Evolutionary conservation across 2,329 filamentous ascomycete genomes (phyloP), one percentile per base, ranked within the genome.

Genomic region (Rhynchosporium agropyri): DNA sequence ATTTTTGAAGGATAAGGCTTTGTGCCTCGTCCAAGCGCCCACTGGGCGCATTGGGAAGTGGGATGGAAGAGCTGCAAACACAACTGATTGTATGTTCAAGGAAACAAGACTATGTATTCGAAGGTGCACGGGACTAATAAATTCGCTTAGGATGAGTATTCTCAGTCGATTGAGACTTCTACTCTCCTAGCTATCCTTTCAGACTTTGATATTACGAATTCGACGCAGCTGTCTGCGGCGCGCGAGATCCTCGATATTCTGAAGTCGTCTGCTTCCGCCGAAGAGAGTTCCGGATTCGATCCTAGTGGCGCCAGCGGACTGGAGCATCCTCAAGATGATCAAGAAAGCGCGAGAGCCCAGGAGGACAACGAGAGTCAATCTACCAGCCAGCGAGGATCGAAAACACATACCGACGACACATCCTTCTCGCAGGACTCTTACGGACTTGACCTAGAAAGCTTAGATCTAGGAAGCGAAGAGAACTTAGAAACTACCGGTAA

Each of bases 211-310:
- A 78, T 93, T 20, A 73, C 76, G 2, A 75, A 85, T 28, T 70
- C 81, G 0, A 74, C 77, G 0, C 79, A 87, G 48, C 78, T 87
- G 38, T 72, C 81, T 2, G 77, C 79, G 9, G 85, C 88, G 2
- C 82, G 83, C 36, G 73, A 78, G n/a, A 81, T 83, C 0, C 80
- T 97, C 0, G 80, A 89, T n/a, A 75, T 77, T 0, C 77, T 97
- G 13, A 89, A 89, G 58, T 78, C 84, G 36, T 79, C 83, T 63
- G 91, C 89, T 0, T 74, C 79, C 0, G 76, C 78, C 1, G 89
- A 95, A 73, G 90, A 95, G 71, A 83, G 86, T 15, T 87, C 85
- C 9, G 87, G 87, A 0, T 96, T 96, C 72, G 91, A 95, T 68
- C 85, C 90, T 0, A 91, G 89, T 38, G 91, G 89, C 2, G 84